phyloP scores from a whole-genome alignment of 208 protist species.

The Leishmania turanica region DNA sequence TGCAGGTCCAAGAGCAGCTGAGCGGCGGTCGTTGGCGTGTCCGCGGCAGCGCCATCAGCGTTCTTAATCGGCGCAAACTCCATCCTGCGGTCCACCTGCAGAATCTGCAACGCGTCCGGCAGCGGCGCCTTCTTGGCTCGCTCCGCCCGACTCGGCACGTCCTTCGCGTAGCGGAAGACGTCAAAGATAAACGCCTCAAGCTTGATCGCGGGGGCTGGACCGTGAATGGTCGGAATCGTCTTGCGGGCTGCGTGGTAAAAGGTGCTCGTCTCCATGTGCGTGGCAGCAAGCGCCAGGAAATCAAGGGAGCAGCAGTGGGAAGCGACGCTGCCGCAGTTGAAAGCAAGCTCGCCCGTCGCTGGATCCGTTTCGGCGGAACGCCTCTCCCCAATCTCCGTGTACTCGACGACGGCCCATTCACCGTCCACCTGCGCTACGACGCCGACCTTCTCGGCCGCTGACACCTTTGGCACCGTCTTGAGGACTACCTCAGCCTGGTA shows the following conservation, averaged over 20 bases:
- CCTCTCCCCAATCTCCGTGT: constrained; percentile 95
- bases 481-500: constrained; percentile 82
- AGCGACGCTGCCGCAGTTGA: constrained; percentile 97
- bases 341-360: constrained; percentile 85
- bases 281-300: constrained; percentile 69
- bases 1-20: constrained; percentile 68
- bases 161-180: constrained; percentile 85
- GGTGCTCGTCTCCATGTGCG: constrained; percentile 48
- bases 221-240: constrained; percentile 88
- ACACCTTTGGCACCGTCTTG: constrained; percentile 93
- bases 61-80: constrained; percentile 99
- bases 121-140: not conserved
- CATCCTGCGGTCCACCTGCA: constrained; percentile 85
- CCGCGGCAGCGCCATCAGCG: constrained; percentile 64
- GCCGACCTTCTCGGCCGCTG: constrained; percentile 93
- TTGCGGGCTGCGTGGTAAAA: constrained; percentile 96
- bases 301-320: constrained; percentile 93
- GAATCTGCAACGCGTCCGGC: constrained; percentile 63
- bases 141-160: constrained; percentile 23
- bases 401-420: constrained; percentile 96
- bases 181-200: constrained; percentile 99
- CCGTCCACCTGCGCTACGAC: constrained; percentile 91
- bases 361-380: constrained; percentile 55
- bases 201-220: constrained; percentile 84
- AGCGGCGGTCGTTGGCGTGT: constrained; percentile 91